Percentiles rank a stretch among this genome's conserved stretches.
These are phyloP conservation scores for Paramecium primaurelia DNA, from an alignment of 73 alveolate species.

Conservation along the genomic window DNA sequence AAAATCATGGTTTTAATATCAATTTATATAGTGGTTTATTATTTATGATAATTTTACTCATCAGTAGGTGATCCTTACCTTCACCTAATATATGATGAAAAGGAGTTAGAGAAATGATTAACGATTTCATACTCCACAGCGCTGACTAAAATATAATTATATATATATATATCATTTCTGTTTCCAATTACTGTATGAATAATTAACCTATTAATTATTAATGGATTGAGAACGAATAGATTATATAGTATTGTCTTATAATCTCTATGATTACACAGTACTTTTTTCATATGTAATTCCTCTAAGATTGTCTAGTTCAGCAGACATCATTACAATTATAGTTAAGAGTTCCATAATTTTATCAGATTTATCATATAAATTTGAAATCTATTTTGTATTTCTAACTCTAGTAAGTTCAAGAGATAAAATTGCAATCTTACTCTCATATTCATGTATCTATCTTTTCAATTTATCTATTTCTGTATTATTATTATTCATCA, in stretches of 20 bases:
- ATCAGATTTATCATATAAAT: neutral
- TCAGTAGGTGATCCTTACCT: slow-evolving; percentile 59
- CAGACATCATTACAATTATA: neutral
- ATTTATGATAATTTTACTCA: neutral
- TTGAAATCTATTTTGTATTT: neutral
- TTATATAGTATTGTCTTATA: neutral
- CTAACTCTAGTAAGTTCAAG: neutral
- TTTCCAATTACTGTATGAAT: neutral
- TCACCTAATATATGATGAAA: slow-evolving; percentile 34
- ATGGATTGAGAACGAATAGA: neutral
- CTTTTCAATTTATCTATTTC: neutral
- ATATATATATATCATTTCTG: neutral
- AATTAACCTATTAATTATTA: neutral
- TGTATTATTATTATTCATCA: neutral
- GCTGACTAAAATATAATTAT: neutral
- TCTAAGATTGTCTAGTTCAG: neutral
- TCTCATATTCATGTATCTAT: neutral
- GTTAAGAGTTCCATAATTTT: neutral
- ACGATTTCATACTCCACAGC: neutral
- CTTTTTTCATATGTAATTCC: neutral
- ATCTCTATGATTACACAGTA: neutral
- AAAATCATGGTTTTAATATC: neutral
- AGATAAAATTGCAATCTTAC: slow-evolving; percentile 8
- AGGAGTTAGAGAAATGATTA: slow-evolving; percentile 33
- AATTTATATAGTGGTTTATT: neutral